Conservation (phyloP, 179 eudicot species). For the Silene noctiflora region DNA sequence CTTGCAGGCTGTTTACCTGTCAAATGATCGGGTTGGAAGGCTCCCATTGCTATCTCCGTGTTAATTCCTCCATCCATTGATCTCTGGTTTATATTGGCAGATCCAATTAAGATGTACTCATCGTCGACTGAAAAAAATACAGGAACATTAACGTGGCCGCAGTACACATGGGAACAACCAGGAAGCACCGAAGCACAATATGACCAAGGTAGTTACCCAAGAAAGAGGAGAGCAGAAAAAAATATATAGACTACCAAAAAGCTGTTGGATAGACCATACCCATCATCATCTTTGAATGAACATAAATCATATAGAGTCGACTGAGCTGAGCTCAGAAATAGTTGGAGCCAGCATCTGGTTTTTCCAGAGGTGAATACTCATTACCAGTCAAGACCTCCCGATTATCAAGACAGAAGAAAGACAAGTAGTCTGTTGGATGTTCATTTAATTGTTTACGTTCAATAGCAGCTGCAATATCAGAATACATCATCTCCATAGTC, state of each 20-base stretch:
- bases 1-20: constrained; percentile 28
- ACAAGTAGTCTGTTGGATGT: no score
- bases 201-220: no score
- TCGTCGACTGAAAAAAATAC: constrained; percentile 54
- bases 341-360: constrained; percentile 48
- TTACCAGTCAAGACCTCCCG: constrained; percentile 36
- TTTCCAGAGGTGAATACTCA: constrained; percentile 44
- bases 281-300: constrained; percentile 86
- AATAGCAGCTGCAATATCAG: constrained; percentile 44
- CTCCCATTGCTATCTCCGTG: constrained; percentile 89
- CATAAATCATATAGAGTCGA: constrained; percentile 83
- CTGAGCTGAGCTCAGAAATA: constrained; percentile 55
- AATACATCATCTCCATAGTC: constrained; percentile 68
- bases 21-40: constrained; percentile 60
- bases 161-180: no score
- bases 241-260: neutral
- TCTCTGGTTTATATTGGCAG: constrained; percentile 80
- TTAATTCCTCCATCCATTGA: constrained; percentile 83
- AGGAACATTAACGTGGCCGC: no score
- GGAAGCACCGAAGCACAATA: no score
- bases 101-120: constrained; percentile 74
- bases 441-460: no score
- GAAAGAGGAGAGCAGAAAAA: no score
- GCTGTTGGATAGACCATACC: constrained; percentile 29
- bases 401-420: constrained; percentile 23